Percentiles rank a stretch among this genome's conserved stretches.
Evolutionary conservation across 2,329 filamentous ascomycete species (phyloP).

Genomic region (Aciculosporium take): DNA sequence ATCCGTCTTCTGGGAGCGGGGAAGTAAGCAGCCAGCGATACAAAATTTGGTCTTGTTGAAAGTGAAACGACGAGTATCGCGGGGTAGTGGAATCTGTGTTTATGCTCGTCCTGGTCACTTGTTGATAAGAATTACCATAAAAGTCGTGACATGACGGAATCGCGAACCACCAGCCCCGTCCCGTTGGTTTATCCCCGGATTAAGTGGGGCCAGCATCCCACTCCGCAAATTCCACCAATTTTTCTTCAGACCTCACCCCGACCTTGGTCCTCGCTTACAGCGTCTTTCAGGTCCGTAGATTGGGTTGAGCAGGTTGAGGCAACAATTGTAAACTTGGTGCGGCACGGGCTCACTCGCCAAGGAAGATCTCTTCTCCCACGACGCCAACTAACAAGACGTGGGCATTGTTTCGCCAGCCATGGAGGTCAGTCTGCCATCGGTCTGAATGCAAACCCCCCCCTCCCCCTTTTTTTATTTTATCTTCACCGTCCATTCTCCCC

Average conservation of each 20-base stretch:
- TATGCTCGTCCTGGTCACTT: not conserved
- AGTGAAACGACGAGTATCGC: no score
- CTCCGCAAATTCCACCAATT: not conserved
- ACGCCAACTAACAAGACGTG: not conserved
- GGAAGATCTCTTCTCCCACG: not conserved
- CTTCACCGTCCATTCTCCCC: no score
- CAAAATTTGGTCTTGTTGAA: no score
- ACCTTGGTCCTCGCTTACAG: no score
- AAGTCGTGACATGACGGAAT: slow-evolving; percentile 4
- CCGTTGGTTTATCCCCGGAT: not conserved
- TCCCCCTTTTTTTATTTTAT: not conserved
- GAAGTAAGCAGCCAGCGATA: no score
- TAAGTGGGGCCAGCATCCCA: no score
- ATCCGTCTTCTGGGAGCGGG: not conserved
- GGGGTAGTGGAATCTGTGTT: no score
- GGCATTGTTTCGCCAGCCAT: slow-evolving; percentile 8
- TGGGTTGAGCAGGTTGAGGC: no score
- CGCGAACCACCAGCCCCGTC: not conserved
- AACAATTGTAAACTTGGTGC: no score
- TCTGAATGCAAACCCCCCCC: no score
- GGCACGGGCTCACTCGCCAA: not conserved
- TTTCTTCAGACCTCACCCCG: no score
- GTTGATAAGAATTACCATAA: not conserved
- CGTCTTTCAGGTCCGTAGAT: no score
- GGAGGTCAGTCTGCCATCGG: slow-evolving; percentile 15